Conservation (phyloP, 75 land plant species). For the Ceratopteris richardii region DNA sequence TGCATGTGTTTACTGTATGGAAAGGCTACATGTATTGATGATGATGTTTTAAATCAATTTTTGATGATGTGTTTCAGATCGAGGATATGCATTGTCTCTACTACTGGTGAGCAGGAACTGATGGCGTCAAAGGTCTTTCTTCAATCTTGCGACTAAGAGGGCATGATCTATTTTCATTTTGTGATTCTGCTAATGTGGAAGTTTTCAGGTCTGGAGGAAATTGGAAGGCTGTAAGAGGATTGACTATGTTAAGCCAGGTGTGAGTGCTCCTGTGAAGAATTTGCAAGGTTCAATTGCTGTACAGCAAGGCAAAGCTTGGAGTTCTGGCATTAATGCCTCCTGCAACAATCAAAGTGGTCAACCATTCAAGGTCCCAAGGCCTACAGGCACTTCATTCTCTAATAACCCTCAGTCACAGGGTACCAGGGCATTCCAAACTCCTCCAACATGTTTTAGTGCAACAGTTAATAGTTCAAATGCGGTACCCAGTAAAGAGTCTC, state of each 20-base stretch:
- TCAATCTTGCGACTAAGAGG: not conserved
- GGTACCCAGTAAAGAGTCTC: not conserved
- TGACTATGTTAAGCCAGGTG: conserved; percentile 65
- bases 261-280: conserved; percentile 36
- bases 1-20: too few species aligned
- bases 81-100: conserved; percentile 18
- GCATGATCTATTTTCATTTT: not conserved
- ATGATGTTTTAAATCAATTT: not conserved
- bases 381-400: conserved; percentile 1
- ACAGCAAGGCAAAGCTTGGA: not conserved
- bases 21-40: not conserved
- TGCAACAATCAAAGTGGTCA: not conserved
- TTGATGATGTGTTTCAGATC: conserved; percentile 20
- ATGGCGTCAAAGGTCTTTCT: conserved; percentile 38
- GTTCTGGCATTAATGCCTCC: too few species aligned
- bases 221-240: conserved; percentile 31
- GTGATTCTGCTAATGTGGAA: not conserved
- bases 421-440: conserved; percentile 8
- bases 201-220: conserved; percentile 61
- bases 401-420: conserved; percentile 1
- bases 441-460: not conserved
- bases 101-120: conserved; percentile 15
- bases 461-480: conserved; percentile 3
- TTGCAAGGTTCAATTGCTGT: not conserved
- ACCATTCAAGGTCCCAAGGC: not conserved